Evolutionary conservation across 176 grass and related monocot species (phyloP), one percentile per base, ranked within the genome.

Genomic region (Avena atlantica): DNA sequence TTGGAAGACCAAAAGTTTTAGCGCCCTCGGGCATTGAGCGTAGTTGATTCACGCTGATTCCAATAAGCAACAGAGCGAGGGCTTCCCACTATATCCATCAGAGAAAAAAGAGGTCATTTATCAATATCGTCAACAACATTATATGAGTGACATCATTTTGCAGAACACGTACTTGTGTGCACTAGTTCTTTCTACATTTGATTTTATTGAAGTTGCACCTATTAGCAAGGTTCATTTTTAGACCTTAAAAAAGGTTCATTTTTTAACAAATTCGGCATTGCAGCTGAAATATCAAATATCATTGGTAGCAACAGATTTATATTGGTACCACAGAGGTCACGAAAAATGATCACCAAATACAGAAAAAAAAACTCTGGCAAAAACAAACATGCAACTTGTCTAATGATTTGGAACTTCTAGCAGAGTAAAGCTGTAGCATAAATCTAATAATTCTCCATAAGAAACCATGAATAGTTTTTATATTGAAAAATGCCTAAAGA

Each of bases 1-100:
- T 53, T 70, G 97, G 92, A 89, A 94, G 85, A 90, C 89, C 94
- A 83, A 96, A 84, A 72, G 87, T 51, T n/a, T 84, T 77, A 51
- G 92, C 78, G 40, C 97, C 94, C 34, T 77, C 89, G 25, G 92
- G 94, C 70, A 92, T 65, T 45, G 92, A 90, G 37, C 92, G 89
- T 25, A 99, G 89, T 87, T 96, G 97, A 91, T 99, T 99, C 78
- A 99, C 85, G 60, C 92, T 99, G 71, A 99, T 96, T 78, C 97
- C 97, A 87, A 99, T 99, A 85, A 99, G 90, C 85, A 99, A 90
- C 56, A 99, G 88, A 77, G 91, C 97, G 88, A 99, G 94, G 84
- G 97, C 97, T 87, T 99, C 97, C 97, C 97, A 99, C 97, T 99
- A 27, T 69, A 88, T 70, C 52, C 56, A 83, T 34, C 48, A 16